These are phyloP conservation scores for Talaromyces funiculosus DNA, from an alignment of 2,329 filamentous ascomycete species.

Conservation along the genomic window DNA sequence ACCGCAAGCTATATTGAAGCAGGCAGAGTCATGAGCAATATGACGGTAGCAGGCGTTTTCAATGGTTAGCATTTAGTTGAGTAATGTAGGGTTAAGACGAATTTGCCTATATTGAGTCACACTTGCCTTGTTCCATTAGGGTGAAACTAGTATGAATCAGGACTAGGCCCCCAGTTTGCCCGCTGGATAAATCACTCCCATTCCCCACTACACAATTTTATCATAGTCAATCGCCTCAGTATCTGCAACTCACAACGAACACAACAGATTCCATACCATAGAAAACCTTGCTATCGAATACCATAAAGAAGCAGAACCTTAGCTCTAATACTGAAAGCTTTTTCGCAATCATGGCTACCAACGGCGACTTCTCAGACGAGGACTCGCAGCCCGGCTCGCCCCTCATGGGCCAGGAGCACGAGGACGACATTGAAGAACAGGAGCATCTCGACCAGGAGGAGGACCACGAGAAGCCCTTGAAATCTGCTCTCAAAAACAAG, in stretches of 20 bases:
- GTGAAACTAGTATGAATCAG: background rate
- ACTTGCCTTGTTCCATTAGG: background rate
- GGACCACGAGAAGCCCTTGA: conserved; percentile 61
- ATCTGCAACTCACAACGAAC: background rate
- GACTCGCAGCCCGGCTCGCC: conserved; percentile 53
- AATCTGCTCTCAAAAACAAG: conserved; percentile 81
- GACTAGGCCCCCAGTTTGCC: background rate
- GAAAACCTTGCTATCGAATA: background rate
- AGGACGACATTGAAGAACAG: conserved; percentile 70
- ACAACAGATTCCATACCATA: background rate
- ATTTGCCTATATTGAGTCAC: background rate
- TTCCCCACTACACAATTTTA: conserved; percentile 16
- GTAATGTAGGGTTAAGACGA: background rate
- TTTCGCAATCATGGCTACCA: conserved; percentile 44
- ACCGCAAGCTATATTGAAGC: background rate
- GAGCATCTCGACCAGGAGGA: conserved; percentile 60
- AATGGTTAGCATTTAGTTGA: background rate
- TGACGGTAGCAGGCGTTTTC: too few relatives aligned
- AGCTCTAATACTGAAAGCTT: background rate
- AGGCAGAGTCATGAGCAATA: background rate
- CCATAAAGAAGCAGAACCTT: background rate
- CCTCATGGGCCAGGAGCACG: conserved; percentile 53
- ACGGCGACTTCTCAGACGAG: conserved; percentile 51
- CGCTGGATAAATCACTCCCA: background rate
- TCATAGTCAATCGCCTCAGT: conserved; percentile 8